phyloP scores from a whole-genome alignment of 2,329 filamentous ascomycete genomes.

The Ophiostoma australiae region DNA sequence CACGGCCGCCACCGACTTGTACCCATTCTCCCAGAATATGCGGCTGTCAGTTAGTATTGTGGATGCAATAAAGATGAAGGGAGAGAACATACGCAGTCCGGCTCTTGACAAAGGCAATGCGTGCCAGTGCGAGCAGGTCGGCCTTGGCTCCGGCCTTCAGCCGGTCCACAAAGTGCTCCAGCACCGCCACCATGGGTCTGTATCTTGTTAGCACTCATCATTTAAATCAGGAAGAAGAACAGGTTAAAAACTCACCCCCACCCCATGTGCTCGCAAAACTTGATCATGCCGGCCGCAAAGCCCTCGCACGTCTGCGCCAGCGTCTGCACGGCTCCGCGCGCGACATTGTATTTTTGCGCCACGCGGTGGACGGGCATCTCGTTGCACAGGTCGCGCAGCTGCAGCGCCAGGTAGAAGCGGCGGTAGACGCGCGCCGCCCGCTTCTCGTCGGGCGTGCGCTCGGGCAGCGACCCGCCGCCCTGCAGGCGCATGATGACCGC shows the following conservation, averaged over 20 bases:
- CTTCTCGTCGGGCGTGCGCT: constrained; percentile 56
- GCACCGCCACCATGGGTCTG: constrained; percentile 58
- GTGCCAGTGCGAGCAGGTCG: constrained; percentile 65
- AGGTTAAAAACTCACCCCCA: constrained; percentile 49
- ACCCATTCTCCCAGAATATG: constrained; percentile 72
- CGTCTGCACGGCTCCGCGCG: constrained; percentile 66
- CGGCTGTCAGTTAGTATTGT: constrained; percentile 33
- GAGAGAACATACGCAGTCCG: constrained; percentile 55
- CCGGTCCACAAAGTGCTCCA: constrained; percentile 71
- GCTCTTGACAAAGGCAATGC: constrained; percentile 71
- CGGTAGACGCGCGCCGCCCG: constrained; percentile 60
- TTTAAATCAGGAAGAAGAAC: too few relatives aligned
- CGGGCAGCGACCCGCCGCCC: constrained; percentile 60
- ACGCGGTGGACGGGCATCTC: constrained; percentile 67
- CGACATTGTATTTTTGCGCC: constrained; percentile 64
- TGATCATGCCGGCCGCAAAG: constrained; percentile 73
- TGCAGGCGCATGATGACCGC: constrained; percentile 64
- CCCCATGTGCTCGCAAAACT: constrained; percentile 72
- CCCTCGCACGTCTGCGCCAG: constrained; percentile 71
- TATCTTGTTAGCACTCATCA: not conserved
- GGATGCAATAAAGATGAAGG: not conserved
- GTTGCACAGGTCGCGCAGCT: constrained; percentile 73
- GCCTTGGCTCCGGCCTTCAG: constrained; percentile 66
- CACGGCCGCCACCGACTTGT: constrained; percentile 61
- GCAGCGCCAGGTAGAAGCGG: constrained; percentile 69